Conservation (phyloP, 1,284 basidiomycete species). For the Pseudozyma flocculosa region DNA sequence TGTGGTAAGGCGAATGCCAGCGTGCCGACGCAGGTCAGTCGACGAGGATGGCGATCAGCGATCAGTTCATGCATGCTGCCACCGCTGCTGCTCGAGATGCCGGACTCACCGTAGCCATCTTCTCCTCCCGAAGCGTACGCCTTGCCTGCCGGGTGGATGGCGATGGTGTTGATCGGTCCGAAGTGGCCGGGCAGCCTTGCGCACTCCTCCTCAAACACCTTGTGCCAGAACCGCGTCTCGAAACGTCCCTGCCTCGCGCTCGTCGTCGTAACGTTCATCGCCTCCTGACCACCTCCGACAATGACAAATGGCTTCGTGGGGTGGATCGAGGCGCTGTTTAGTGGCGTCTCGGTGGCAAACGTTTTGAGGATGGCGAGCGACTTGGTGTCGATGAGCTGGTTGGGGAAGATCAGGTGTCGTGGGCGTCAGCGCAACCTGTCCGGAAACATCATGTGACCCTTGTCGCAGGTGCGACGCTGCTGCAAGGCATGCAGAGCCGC, state of each 20-base stretch:
- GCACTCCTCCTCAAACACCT: conserved; percentile 95
- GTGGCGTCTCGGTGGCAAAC: conserved; percentile 85
- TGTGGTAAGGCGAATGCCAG: no score
- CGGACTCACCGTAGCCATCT: conserved; percentile 71
- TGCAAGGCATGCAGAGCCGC: no score
- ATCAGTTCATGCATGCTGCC: no score
- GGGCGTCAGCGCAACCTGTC: background rate
- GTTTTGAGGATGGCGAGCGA: conserved; percentile 89
- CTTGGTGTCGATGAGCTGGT: conserved; percentile 87
- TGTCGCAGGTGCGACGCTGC: no score
- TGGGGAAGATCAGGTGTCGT: no score
- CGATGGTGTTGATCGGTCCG: conserved; percentile 97
- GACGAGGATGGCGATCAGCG: no score
- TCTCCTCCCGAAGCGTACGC: conserved; percentile 93
- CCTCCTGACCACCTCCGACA: conserved; percentile 94
- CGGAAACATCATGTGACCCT: no score
- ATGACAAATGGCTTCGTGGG: conserved; percentile 74
- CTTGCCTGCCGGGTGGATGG: conserved; percentile 84
- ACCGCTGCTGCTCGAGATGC: no score
- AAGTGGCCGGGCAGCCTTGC: conserved; percentile 76
- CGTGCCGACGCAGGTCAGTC: no score
- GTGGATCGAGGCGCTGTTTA: conserved; percentile 89
- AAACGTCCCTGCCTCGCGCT: conserved; percentile 92
- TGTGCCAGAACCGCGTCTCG: conserved; percentile 98
- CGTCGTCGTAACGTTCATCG: conserved; percentile 95